These are phyloP conservation scores for Erysimum cheiri DNA, from an alignment of 441 rosid species.

Conservation along the genomic window DNA sequence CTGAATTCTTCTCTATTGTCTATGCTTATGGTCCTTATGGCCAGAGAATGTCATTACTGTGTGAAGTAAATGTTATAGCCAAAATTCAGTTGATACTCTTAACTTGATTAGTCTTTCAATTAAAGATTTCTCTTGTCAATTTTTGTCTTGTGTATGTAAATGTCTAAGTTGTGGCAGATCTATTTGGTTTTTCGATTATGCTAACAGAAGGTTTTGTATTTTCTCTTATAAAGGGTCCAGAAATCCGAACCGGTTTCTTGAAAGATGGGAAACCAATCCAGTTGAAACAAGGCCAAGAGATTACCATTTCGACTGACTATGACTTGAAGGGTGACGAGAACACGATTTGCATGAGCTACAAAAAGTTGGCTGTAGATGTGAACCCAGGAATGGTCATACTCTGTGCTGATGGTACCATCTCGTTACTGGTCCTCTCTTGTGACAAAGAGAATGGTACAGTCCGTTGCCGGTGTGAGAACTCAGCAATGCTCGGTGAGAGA, in stretches of 20 bases:
- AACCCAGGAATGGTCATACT: conserved; percentile 86
- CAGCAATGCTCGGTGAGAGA: conserved; percentile 91
- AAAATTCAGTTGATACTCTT: not conserved
- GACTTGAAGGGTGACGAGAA: conserved; percentile 75
- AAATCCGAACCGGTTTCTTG: conserved; percentile 94
- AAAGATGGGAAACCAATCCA: conserved; percentile 85
- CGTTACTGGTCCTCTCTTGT: conserved; percentile 78
- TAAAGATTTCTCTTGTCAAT: not conserved
- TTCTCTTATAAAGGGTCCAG: conserved; percentile 75
- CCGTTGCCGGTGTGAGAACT: conserved; percentile 84
- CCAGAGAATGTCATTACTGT: not conserved
- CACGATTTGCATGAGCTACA: conserved; percentile 90
- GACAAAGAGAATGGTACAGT: conserved; percentile 71
- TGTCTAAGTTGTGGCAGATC: conserved; percentile 1
- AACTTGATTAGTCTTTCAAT: not conserved
- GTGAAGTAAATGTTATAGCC: conserved; percentile 2
- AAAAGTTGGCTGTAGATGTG: conserved; percentile 77
- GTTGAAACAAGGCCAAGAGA: conserved; percentile 79
- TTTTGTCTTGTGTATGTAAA: conserved; percentile 14
- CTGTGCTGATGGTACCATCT: conserved; percentile 93
- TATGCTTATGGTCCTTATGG: not conserved
- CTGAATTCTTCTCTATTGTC: conserved; percentile 9
- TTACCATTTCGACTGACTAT: conserved; percentile 82
- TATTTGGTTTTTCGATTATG: not conserved
- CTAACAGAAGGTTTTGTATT: not conserved